These are phyloP conservation scores for Austroboletus festivus DNA, from an alignment of 768 basidiomycete species.

Conservation along the genomic window DNA sequence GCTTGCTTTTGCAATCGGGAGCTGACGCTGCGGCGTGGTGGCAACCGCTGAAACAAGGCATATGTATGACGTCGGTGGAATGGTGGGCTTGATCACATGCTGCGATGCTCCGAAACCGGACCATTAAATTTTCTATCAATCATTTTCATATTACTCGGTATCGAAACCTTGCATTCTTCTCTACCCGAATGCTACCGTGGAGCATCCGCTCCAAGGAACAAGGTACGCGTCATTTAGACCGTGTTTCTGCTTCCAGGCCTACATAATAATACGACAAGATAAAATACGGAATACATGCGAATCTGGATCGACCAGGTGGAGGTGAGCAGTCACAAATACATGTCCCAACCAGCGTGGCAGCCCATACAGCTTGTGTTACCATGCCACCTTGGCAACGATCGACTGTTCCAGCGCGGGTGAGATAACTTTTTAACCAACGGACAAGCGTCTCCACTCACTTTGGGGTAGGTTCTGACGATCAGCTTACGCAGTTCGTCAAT, in stretches of 20 bases:
- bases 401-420: slow-evolving; percentile 25
- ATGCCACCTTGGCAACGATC: slow-evolving; percentile 37
- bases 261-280: background rate
- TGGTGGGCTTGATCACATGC: background rate
- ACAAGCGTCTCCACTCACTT: slow-evolving; percentile 24
- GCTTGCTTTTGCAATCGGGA: too few species aligned
- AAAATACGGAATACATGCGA: too few species aligned
- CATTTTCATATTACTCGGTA: too few species aligned
- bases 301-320: too few species aligned
- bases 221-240: background rate
- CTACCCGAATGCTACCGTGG: background rate
- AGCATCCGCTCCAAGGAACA: background rate
- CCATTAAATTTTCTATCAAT: too few species aligned
- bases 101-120: too few species aligned
- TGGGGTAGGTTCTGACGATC: slow-evolving; percentile 42
- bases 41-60: background rate
- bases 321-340: too few species aligned
- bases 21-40: too few species aligned
- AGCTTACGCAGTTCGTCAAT: slow-evolving; percentile 46
- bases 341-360: background rate
- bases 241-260: background rate
- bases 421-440: background rate
- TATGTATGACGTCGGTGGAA: background rate
- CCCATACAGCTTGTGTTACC: slow-evolving; percentile 24
- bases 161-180: background rate